phyloP scores from a whole-genome alignment of 108 stramenopile species.

The Cylindrotheca fusiformis region DNA sequence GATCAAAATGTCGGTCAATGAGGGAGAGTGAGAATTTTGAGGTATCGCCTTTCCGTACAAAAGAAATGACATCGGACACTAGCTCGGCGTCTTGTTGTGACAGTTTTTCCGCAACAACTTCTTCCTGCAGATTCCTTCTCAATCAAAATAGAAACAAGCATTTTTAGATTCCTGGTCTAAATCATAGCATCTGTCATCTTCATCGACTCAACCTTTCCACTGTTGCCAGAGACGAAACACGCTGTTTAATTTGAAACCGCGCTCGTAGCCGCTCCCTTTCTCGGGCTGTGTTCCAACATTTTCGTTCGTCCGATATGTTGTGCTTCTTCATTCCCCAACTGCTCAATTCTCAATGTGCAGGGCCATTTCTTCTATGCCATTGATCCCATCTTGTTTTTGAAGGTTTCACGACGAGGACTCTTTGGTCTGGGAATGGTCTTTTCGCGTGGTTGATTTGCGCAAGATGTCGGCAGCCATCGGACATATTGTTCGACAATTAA shows the following conservation, averaged over 20 bases:
- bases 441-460: too few species aligned
- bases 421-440: too few species aligned
- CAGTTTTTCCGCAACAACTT: not conserved
- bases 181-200: not conserved
- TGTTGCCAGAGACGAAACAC: constrained; percentile 22
- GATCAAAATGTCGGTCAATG: constrained; percentile 24
- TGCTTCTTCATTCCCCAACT: not conserved
- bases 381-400: too few species aligned
- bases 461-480: too few species aligned
- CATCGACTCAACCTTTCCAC: too few species aligned
- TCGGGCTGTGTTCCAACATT: constrained; percentile 67
- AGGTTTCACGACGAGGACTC: too few species aligned
- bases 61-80: not conserved
- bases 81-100: not conserved
- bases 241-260: constrained; percentile 57
- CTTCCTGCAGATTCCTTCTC: too few species aligned
- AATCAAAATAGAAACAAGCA: too few species aligned
- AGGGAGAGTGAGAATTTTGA: constrained; percentile 41
- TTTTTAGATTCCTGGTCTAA: constrained; percentile 2
- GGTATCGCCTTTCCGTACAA: constrained; percentile 22
- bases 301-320: constrained; percentile 16
- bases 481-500: too few species aligned
- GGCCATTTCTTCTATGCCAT: too few species aligned
- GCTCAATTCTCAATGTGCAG: too few species aligned
- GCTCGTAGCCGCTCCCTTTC: constrained; percentile 65